Conservation (phyloP, 1,139 yeast species). For the Scheffersomyces illinoinensis region DNA sequence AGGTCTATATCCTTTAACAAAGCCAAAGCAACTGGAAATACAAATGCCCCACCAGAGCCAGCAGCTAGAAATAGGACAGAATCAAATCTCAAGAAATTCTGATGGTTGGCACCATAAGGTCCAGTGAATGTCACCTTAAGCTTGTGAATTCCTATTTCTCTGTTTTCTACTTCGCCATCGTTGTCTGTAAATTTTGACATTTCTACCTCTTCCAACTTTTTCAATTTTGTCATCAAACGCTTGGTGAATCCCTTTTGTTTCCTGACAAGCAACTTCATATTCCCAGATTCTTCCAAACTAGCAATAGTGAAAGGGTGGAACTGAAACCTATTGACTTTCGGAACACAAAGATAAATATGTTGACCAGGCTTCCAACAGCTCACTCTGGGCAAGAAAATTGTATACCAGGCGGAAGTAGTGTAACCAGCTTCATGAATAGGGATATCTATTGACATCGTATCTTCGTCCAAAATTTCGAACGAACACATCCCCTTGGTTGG, state of each 20-base stretch:
- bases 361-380: constrained; percentile 48
- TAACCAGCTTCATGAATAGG: constrained; percentile 22
- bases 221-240: constrained; percentile 24
- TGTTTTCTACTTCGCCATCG: background rate
- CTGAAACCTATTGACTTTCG: constrained; percentile 34
- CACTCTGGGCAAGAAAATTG: constrained; percentile 28
- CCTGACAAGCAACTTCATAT: constrained; percentile 37
- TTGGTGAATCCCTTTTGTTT: constrained; percentile 42
- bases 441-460: constrained; percentile 35
- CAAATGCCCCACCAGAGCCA: constrained; percentile 46
- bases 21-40: constrained; percentile 42
- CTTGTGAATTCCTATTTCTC: constrained; percentile 8
- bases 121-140: constrained; percentile 37
- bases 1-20: constrained; percentile 20
- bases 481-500: constrained; percentile 38
- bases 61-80: constrained; percentile 35
- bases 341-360: constrained; percentile 38
- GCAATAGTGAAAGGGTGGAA: constrained; percentile 48
- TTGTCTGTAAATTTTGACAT: constrained; percentile 6
- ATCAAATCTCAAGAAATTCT: constrained; percentile 41
- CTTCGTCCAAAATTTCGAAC: constrained; percentile 38
- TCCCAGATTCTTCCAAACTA: constrained; percentile 33
- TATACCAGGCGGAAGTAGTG: constrained; percentile 24
- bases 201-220: constrained; percentile 10
- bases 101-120: constrained; percentile 40